Evolutionary conservation across 75 land plant genomes (phyloP), one percentile per base, ranked within the genome.

Genomic region (Cupressus sempervirens): DNA sequence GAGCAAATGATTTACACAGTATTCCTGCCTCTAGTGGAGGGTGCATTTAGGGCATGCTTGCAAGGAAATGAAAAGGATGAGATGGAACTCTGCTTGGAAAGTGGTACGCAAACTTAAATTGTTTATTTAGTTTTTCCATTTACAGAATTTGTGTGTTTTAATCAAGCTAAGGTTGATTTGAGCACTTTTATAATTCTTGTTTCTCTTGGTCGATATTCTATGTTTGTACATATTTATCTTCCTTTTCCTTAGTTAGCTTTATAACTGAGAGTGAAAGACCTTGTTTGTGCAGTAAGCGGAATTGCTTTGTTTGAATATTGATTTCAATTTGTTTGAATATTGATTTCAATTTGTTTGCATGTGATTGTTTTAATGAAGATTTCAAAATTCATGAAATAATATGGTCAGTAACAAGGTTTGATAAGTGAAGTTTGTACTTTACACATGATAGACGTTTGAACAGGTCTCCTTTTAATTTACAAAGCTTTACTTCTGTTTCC

Each of bases 61-160:
- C 97, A 88, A 52, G 98, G 98, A 16, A 92, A 91, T 80, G 65
- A 46, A 29, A 56, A 76, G 30, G 94, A 96, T 87, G 91, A 89
- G 84, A 87, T 96, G 2, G 92, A 93, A 85, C 84, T 96, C 34
- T 95, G 95, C 87, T 52, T 96, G 14, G 98, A 96, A 84, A 95
- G 97, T 90, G 98, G 98, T 89, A 84, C 26, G 83, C 79, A 18
- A 41, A 41, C n/a, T 79, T 79, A 18, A 43, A 12, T 6, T 23
- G 46, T 67, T 20, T 26, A 32, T 30, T 56, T 29, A 16, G 14
- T 36, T 46, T 85, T 86, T 85, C 35, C 54, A 20, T 40, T 15
- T 53, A 35, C 32, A 45, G 32, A 18, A 13, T 23, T 46, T 15
- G 0, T 16, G 3, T 38, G 38, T 83, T 85, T 3, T 85, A 23